Percentiles rank a stretch among this genome's conserved stretches.
Conservation (phyloP, 2,329 filamentous ascomycete species). For the Uncinocarpus reesii region DNA sequence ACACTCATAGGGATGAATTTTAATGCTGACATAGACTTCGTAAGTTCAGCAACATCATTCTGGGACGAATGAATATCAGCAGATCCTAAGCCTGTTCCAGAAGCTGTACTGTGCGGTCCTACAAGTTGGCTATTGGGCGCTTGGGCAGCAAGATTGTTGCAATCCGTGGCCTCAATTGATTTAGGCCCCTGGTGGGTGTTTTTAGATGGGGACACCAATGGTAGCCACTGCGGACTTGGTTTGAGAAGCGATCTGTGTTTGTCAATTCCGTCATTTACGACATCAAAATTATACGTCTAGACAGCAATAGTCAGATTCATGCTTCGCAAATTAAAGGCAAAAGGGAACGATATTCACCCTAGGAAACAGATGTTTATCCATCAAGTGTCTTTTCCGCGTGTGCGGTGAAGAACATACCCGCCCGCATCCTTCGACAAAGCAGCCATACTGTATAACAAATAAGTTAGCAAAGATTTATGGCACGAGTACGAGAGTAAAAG, state of each 20-base stretch:
- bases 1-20: constrained; percentile 38
- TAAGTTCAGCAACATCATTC: constrained; percentile 31
- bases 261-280: constrained; percentile 85
- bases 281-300: constrained; percentile 70
- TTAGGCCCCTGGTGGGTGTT: constrained; percentile 25
- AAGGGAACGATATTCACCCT: constrained; percentile 34
- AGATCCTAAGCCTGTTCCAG: not conserved
- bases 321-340: not conserved
- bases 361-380: constrained; percentile 90
- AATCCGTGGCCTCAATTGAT: not conserved
- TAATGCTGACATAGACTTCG: constrained; percentile 37
- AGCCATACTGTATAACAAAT: constrained; percentile 54
- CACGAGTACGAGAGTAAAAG: not conserved
- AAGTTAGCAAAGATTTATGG: not conserved
- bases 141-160: too few species aligned
- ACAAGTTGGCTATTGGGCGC: not conserved
- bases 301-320: not conserved
- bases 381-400: constrained; percentile 77
- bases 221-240: constrained; percentile 27
- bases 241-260: constrained; percentile 67
- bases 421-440: constrained; percentile 82
- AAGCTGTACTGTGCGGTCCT: not conserved
- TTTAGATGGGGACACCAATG: constrained; percentile 30
- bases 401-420: constrained; percentile 70
- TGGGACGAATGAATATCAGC: not conserved